These are phyloP conservation scores for Alternaria angustiovoidea DNA, from an alignment of 2,329 filamentous ascomycete genomes.

Conservation along the genomic window DNA sequence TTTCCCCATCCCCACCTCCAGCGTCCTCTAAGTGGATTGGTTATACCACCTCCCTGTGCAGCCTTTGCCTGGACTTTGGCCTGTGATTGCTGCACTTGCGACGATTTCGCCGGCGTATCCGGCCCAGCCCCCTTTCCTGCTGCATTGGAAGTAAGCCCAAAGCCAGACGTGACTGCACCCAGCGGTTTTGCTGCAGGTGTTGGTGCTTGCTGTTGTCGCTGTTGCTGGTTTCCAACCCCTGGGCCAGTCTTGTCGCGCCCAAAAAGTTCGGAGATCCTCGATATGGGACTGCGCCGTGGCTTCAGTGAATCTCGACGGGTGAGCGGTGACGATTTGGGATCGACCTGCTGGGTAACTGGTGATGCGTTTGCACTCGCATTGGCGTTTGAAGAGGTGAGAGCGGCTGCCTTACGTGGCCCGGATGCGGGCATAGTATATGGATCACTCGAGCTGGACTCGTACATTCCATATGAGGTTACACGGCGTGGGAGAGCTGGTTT, in stretches of 20 bases:
- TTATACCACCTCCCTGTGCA: not conserved
- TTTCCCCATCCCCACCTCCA: not conserved
- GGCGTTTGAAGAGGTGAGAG: not conserved
- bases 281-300: not conserved
- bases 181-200: not conserved
- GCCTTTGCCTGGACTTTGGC: not conserved
- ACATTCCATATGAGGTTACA: constrained; percentile 1
- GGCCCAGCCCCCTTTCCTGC: not conserved
- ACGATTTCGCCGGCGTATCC: not conserved
- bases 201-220: not conserved
- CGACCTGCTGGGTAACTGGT: not conserved
- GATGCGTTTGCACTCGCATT: not conserved
- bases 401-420: not conserved
- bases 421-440: not conserved
- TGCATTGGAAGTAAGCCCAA: not conserved
- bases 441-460: not conserved
- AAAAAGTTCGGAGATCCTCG: not conserved
- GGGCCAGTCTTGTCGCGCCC: not conserved
- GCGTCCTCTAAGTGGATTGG: not conserved
- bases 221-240: not conserved
- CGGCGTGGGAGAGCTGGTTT: not conserved
- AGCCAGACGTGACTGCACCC: not conserved
- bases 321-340: not conserved
- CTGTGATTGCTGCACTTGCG: not conserved
- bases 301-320: not conserved